Percentiles rank a stretch among this genome's conserved stretches.
Conservation (phyloP, 2,329 filamentous ascomycete genomes). For the Pseudophaeomoniella oleicola region DNA sequence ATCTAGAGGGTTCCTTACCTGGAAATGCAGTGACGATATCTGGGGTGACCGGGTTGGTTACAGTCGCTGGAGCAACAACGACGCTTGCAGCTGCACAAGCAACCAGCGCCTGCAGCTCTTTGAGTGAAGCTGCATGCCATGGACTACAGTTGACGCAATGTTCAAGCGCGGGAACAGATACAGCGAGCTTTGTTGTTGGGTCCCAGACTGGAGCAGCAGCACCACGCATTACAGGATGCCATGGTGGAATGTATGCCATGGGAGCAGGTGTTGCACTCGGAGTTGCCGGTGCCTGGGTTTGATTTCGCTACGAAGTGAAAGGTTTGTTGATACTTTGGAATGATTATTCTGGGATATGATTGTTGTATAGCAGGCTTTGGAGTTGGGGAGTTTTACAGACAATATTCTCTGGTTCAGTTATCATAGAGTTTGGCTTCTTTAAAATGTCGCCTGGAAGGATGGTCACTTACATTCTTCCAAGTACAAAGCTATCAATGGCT, state of each 20-base stretch:
- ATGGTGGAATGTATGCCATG: conserved; percentile 26
- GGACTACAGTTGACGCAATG: conserved; percentile 33
- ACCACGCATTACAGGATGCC: conserved; percentile 12
- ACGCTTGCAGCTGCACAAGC: conserved; percentile 24
- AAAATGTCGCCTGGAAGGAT: no score
- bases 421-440: no score
- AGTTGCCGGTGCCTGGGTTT: conserved; percentile 21
- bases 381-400: no score
- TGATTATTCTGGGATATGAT: no score
- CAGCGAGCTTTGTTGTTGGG: conserved; percentile 6
- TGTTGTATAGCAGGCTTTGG: no score
- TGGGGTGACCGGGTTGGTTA: conserved; percentile 32
- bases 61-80: conserved; percentile 28
- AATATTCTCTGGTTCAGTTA: no score
- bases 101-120: conserved; percentile 29
- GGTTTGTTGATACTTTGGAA: no score
- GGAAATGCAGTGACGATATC: conserved; percentile 36
- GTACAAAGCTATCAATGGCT: no score
- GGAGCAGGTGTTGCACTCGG: conserved; percentile 28
- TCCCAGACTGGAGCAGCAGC: conserved; percentile 10
- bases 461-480: no score
- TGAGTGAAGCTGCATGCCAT: conserved; percentile 33
- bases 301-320: no score
- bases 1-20: conserved; percentile 28
- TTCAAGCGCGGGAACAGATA: conserved; percentile 18